Base-by-base conservation (phyloP, 73 alveolate species). In the Paramecium primaurelia region DNA sequence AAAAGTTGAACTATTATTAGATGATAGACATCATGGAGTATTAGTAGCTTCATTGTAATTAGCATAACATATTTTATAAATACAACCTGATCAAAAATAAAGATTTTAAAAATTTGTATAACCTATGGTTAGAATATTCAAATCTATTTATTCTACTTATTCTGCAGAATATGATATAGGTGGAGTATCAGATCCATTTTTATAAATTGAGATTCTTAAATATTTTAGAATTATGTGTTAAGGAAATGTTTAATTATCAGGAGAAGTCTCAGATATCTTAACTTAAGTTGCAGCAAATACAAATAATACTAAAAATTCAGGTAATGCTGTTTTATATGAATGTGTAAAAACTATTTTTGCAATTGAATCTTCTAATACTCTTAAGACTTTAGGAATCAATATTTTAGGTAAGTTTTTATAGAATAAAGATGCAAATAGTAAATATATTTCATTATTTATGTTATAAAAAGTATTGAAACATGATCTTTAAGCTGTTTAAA, bases 161-260 rank as follows among this genome's bases (percentile, higher is more conserved):
- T 97, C 98, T 6, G 99, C 99, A 6, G 99, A 97, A 93, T 98
- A 97, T 93, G 99, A 97, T 92, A 98, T 98, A 40, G 97, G 97
- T 68, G 99, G 99, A 18, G 98, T 99, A 32, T 97, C 99, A 77
- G 99, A 99, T 94, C 99, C 99, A 2, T 99, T 99, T 97, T 96
- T 99, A 60, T 98, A 99, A 93, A 99, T 98, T 7, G 93, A 98
- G 59, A 97, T 98, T 68, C 93, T 98, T 42, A 96, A 98, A 80
- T 92, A 96, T 83, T 96, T 98, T 59, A 97, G 98, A 93, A 59
- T 86, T 32, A 92, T 98, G 60, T 99, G 99, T n/a, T 95, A 97
- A 88, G 95, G 95, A 87, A 95, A 96, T 77, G 88, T 97, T 28
- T 97, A 96, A 40, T 99, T 98, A 20, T 93, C 98, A 58, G 99